These are phyloP conservation scores for Poterioochromonas sp. DNA, from an alignment of 352 stramenopile species.

Conservation along the genomic window DNA sequence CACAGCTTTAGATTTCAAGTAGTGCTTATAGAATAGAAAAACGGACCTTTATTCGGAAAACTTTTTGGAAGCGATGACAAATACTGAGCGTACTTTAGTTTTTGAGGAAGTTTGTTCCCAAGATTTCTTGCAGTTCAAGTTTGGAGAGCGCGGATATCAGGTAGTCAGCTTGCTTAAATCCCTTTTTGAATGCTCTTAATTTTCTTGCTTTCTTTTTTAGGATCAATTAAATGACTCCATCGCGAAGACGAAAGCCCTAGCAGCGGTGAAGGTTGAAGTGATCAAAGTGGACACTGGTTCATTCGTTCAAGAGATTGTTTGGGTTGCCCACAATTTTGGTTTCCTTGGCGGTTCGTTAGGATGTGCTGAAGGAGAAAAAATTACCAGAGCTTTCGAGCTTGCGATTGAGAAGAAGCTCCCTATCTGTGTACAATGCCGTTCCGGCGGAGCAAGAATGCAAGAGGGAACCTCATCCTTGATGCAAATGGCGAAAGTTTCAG, in stretches of 20 bases:
- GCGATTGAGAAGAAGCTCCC: constrained; percentile 19
- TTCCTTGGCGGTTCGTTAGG: constrained; percentile 43
- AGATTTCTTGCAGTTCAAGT: constrained; percentile 40
- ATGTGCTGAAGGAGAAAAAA: constrained; percentile 44
- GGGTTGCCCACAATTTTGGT: constrained; percentile 27
- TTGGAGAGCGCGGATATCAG: constrained; percentile 35
- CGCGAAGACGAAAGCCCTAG: constrained; percentile 40
- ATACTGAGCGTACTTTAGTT: too few species aligned
- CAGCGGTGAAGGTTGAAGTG: constrained; percentile 39
- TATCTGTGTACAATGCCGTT: constrained; percentile 35
- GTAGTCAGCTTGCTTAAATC: neutral
- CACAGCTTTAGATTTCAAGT: too few species aligned
- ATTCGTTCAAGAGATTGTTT: constrained; percentile 16
- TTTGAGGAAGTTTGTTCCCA: constrained; percentile 41
- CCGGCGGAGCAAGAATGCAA: constrained; percentile 47
- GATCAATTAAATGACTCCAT: constrained; percentile 39
- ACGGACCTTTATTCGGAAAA: too few species aligned
- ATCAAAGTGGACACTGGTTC: neutral
- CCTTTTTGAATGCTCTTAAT: neutral
- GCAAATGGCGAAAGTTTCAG: constrained; percentile 48
- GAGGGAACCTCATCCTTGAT: constrained; percentile 48
- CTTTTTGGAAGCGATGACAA: too few species aligned
- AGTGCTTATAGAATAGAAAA: too few species aligned
- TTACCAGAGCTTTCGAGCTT: constrained; percentile 45
- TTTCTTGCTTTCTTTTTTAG: neutral